Evolutionary conservation across 2,329 filamentous ascomycete genomes (phyloP).

Genomic region (Xylaria sp.): DNA sequence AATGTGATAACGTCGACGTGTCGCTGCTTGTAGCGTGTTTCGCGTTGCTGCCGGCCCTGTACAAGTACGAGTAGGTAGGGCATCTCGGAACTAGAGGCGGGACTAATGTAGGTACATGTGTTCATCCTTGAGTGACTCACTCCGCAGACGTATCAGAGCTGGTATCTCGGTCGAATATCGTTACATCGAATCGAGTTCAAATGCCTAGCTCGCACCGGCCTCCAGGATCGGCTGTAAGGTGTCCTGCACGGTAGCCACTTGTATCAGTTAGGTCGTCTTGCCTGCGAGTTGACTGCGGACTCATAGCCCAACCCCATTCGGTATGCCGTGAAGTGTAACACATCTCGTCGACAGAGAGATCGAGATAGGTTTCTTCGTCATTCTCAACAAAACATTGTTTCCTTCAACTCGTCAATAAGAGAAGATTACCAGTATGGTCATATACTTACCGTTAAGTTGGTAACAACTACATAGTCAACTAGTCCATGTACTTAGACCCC

Average conservation of each 20-base stretch:
- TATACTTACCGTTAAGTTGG: background rate
- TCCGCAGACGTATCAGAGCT: background rate
- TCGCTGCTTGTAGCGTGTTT: slow-evolving; percentile 13
- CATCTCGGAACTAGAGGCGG: background rate
- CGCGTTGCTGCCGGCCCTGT: background rate
- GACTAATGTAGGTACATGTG: background rate
- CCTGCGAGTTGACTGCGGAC: background rate
- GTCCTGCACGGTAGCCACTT: too few species aligned
- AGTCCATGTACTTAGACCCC: background rate
- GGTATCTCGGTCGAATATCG: background rate
- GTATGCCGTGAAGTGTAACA: background rate
- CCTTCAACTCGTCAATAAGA: background rate
- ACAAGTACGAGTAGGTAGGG: background rate
- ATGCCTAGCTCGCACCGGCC: too few species aligned
- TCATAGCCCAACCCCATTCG: background rate
- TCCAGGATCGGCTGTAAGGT: too few species aligned
- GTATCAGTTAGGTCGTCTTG: too few species aligned
- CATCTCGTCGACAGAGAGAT: too few species aligned
- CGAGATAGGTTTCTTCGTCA: background rate
- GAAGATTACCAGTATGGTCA: background rate
- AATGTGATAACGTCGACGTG: slow-evolving; percentile 18
- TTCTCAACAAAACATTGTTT: background rate
- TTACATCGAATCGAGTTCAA: background rate
- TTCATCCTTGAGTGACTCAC: background rate
- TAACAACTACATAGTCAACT: background rate